Base-by-base conservation (phyloP, 1,284 basidiomycete genomes). In the Schizopora paradoxa region DNA sequence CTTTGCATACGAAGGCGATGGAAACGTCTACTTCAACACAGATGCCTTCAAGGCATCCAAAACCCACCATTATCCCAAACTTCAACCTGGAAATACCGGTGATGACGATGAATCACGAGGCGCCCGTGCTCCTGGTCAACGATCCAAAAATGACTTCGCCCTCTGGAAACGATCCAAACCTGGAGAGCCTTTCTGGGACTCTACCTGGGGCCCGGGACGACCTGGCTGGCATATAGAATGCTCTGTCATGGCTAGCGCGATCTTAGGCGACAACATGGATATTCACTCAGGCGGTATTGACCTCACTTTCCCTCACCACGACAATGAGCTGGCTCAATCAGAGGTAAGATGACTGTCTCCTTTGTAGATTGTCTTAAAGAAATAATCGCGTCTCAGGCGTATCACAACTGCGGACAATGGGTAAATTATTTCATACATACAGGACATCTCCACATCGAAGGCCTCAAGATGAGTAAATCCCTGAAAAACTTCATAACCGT, bases 191-290 rank as follows among this genome's bases (percentile, higher is more conserved):
- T 85, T 85, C 2, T 99, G 96, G 96, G 80, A 85, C 0, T 97
- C 93, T 6, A 86, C 91, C 5, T 99, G 96, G 96, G 96, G 96
- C 22, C 72, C 75, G 29, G 96, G 96, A n/a, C 78, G 96, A 45
- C 96, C 96, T 1, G 96, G 96, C 7, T 99, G 96, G 96, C 96
- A 99, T 64, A 99, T 99, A 49, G 96, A 99, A 65, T 99, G 96
- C 70, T 95, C 91, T 7, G 96, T 98, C 36, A 99, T 99, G 96
- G 95, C 94, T 11, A 90, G 83, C 48, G 93, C 86, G 29, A 76
- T 99, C 40, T 74, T 99, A 37, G 96, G 96, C 6, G 77, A 87
- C 47, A 85, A 83, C 48, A 93, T 99, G 82, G 96, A 99, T 66
- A 94, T 99, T 54, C 96, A 99, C 63, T 96, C 92, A 5, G 96